These are phyloP conservation scores for Serendipita vermifera DNA, from an alignment of 768 basidiomycete genomes.

Conservation along the genomic window DNA sequence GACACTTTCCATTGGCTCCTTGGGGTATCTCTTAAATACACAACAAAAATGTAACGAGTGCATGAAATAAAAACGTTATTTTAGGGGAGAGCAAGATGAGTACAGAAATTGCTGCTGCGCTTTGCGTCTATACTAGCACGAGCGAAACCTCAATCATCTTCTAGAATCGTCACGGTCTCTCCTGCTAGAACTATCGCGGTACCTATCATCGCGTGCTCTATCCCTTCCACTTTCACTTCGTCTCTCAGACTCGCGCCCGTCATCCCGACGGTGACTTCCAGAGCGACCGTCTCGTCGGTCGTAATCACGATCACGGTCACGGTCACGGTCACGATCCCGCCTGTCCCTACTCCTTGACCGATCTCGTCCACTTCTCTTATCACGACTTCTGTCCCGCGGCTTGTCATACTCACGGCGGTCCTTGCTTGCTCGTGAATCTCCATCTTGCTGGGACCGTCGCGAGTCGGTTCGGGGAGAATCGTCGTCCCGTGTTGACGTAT, in stretches of 20 bases:
- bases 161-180: conserved; percentile 3
- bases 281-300: conserved; percentile 21
- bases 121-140: background rate
- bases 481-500: conserved; percentile 28
- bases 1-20: no score
- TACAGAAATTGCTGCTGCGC: background rate
- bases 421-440: conserved; percentile 16
- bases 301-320: conserved; percentile 14
- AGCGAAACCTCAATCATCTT: no score
- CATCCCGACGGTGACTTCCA: conserved; percentile 20
- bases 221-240: conserved; percentile 19
- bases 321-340: conserved; percentile 16
- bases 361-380: conserved; percentile 23
- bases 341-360: conserved; percentile 18
- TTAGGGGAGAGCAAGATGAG: background rate
- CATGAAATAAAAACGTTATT: background rate
- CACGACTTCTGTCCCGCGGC: conserved; percentile 24
- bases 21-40: no score
- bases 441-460: conserved; percentile 31
- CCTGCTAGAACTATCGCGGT: background rate
- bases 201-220: conserved; percentile 19
- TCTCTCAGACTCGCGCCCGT: conserved; percentile 17
- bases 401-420: conserved; percentile 20
- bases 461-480: conserved; percentile 38
- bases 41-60: no score